A percentile compares a stretch with the other conserved stretches of the same genome.
Conservation (phyloP, 768 basidiomycete genomes). For the Megacollybia marginata region DNA sequence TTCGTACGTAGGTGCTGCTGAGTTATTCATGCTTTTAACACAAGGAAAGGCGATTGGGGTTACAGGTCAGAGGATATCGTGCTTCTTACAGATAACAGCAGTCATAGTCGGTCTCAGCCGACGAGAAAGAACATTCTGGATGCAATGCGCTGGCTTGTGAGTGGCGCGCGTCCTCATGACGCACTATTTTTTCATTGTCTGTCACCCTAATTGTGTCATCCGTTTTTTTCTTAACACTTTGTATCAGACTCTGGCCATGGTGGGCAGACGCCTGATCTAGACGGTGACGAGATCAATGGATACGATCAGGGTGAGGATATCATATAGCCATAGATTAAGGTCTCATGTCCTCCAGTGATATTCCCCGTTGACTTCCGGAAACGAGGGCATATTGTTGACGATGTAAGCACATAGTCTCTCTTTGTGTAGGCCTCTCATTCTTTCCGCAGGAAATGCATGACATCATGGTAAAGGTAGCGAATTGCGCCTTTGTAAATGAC, state of each 20-base stretch:
- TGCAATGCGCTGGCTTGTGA: constrained; percentile 56
- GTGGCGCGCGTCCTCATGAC: constrained; percentile 60
- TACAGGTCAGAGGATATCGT: constrained; percentile 60
- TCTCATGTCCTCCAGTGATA: constrained; percentile 43
- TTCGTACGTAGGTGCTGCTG: constrained; percentile 29
- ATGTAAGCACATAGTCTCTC: constrained; percentile 24
- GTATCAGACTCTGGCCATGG: constrained; percentile 84
- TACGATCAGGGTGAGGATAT: constrained; percentile 57
- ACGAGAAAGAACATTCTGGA: constrained; percentile 40
- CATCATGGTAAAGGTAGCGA: constrained; percentile 32
- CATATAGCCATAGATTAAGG: too few species aligned
- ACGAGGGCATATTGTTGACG: constrained; percentile 71
- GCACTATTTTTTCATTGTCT: constrained; percentile 73
- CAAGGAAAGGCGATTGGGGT: constrained; percentile 31
- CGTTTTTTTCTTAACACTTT: background rate
- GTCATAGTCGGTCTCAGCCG: constrained; percentile 31
- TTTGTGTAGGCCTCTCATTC: background rate
- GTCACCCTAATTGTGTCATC: constrained; percentile 10
- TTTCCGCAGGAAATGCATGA: constrained; percentile 36
- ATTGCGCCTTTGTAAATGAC: background rate
- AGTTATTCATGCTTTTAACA: background rate
- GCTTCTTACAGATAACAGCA: constrained; percentile 57
- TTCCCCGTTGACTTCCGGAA: constrained; percentile 83
- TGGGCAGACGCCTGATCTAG: constrained; percentile 74
- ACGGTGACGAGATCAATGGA: constrained; percentile 78